Percentiles rank a stretch among this genome's conserved stretches.
Evolutionary conservation across 2,329 filamentous ascomycete species (phyloP).

Genomic region (Xylariaceae sp.): DNA sequence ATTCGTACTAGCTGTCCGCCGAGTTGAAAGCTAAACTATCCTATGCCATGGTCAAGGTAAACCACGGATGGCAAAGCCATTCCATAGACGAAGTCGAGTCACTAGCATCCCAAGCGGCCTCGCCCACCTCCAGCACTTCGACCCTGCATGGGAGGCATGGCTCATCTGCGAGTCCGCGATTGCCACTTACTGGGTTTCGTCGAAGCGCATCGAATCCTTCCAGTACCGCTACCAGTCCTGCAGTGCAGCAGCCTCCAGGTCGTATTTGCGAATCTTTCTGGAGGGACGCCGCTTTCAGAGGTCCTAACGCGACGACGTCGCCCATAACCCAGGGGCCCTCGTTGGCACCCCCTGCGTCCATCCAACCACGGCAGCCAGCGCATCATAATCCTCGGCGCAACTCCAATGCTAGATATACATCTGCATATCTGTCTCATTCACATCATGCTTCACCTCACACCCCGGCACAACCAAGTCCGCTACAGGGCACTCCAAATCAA

Average conservation of each 20-base stretch:
- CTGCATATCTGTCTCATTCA: conserved; percentile 48
- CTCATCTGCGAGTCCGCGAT: conserved; percentile 54
- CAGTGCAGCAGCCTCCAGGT: conserved; percentile 21
- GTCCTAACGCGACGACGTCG: conserved; percentile 38
- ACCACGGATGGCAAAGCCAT: conserved; percentile 81
- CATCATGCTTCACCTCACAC: conserved; percentile 46
- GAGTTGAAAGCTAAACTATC: conserved; percentile 81
- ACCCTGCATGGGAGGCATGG: conserved; percentile 51
- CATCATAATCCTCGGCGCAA: conserved; percentile 47
- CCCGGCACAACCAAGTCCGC: conserved; percentile 40
- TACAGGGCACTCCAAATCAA: conserved; percentile 37
- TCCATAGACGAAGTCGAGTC: conserved; percentile 76
- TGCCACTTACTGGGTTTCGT: conserved; percentile 37
- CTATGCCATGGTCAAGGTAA: conserved; percentile 92
- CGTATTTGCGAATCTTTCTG: conserved; percentile 45
- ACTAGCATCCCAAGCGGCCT: conserved; percentile 66
- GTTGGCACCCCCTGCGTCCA: conserved; percentile 54
- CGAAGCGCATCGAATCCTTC: conserved; percentile 30
- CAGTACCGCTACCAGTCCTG: conserved; percentile 31
- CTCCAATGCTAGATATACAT: conserved; percentile 48
- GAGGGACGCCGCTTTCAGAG: conserved; percentile 40
- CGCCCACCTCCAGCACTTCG: conserved; percentile 59
- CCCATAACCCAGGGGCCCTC: conserved; percentile 35
- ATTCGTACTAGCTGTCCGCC: conserved; percentile 30
- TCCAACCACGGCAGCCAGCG: conserved; percentile 45